Conservation (phyloP, 352 stramenopile species). For the Globisporangium megalacanthum region DNA sequence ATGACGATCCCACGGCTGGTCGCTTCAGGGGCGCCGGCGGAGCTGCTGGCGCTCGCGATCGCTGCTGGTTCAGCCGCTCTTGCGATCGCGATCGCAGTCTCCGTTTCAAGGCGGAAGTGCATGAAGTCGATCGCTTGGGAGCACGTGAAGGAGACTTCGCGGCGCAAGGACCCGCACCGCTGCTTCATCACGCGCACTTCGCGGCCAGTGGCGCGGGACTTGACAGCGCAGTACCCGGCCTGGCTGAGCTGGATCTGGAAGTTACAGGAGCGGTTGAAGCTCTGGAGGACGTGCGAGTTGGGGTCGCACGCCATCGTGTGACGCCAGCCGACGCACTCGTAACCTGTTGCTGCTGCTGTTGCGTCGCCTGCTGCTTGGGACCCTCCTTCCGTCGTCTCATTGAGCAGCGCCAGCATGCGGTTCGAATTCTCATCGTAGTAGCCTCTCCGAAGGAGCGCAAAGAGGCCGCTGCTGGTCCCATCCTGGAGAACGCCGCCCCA, state of each 20-base stretch:
- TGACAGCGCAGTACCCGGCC: slow-evolving; percentile 47
- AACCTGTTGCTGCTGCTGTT: not conserved
- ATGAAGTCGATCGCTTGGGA: slow-evolving; percentile 38
- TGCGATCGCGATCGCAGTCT: slow-evolving; percentile 2
- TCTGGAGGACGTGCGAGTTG: slow-evolving; percentile 17
- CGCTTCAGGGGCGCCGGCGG: not conserved
- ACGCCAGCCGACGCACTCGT: slow-evolving; percentile 44
- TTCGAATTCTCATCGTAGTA: slow-evolving; percentile 13
- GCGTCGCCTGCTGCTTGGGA: not conserved
- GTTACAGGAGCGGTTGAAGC: slow-evolving; percentile 33
- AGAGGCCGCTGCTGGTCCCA: not conserved
- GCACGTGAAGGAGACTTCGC: slow-evolving; percentile 37
- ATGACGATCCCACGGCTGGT: slow-evolving; percentile 35
- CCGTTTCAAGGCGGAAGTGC: slow-evolving; percentile 17
- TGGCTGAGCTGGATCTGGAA: slow-evolving; percentile 28
- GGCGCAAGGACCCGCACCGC: slow-evolving; percentile 26
- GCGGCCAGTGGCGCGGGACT: slow-evolving; percentile 24
- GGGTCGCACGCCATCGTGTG: slow-evolving; percentile 40
- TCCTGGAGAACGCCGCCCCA: slow-evolving; percentile 12
- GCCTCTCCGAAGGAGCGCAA: slow-evolving; percentile 7
- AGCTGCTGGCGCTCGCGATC: not conserved
- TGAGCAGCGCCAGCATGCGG: slow-evolving; percentile 14
- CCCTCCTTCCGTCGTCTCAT: not conserved
- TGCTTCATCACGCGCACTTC: slow-evolving; percentile 34
- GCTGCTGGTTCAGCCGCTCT: not conserved